Base-by-base conservation (phyloP, 805 yeast genomes). In the Suhomyces prunicola region DNA sequence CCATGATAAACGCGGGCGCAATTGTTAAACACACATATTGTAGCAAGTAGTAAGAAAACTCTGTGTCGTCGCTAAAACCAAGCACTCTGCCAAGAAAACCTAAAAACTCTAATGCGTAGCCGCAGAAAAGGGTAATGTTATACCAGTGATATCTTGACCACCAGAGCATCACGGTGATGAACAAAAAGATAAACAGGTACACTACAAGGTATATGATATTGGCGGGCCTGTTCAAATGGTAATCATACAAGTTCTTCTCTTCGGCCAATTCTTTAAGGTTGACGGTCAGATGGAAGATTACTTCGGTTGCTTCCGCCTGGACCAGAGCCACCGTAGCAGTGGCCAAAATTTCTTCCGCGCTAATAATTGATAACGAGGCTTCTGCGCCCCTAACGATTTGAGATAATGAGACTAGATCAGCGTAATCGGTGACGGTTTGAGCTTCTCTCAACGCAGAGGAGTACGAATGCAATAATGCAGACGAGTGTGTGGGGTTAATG, bases 1-100 rank as follows among this genome's bases (percentile, higher is more conserved):
- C 79, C 79, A 74, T 74, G 15, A 73, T 62, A 51, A 74, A 73
- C 2, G 77, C 78, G 2, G 78, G 78, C 1, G 76, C 69, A 27
- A 74, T 64, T 2, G 78, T 73, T 56, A 74, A 64, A 2, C 68
- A 52, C 15, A 72, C 68, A 48, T 63, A 67, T 55, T 74, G 79
- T 48, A 69, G 49, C 35, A 72, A 58, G 53, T 58, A 74, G 49
- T 48, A 60, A 47, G 58, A 52, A 36, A 57, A 44, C 51, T 60
- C 52, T 8, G 59, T 54, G 51, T 57, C 50, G 54, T 71, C 68
- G 24, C 50, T 51, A 46, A 73, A 55, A 1, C 74, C 56, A 27
- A 72, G 51, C 1, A 71, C 62, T 54, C 79, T 63, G 3, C 78
- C 77, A 50, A 73, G 54, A 54, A 71, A 73, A 6, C 79, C 79